phyloP scores from a whole-genome alignment of 176 grass and related monocot genomes.

The sorghum (Sorghum bicolor) region DNA sequence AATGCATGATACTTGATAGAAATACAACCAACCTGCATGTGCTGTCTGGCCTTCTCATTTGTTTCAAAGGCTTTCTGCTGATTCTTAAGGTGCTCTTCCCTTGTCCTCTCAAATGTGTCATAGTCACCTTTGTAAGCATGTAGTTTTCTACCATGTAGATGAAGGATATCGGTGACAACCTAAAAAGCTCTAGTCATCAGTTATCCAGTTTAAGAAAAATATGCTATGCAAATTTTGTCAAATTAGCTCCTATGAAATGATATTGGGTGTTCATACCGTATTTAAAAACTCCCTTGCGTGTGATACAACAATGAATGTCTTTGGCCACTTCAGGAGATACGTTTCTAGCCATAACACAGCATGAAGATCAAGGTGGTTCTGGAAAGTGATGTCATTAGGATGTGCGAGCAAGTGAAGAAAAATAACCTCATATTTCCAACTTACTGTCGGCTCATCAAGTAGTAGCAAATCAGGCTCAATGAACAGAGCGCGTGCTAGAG shows the following conservation, averaged over 20 bases:
- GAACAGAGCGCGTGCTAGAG: constrained; percentile 91
- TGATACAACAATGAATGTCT: constrained; percentile 96
- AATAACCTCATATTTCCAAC: background rate
- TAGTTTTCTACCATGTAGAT: constrained; percentile 81
- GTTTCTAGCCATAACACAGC: constrained; percentile 91
- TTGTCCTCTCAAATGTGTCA: constrained; percentile 92
- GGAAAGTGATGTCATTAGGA: constrained; percentile 33
- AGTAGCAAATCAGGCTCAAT: constrained; percentile 96
- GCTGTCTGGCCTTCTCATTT: constrained; percentile 74
- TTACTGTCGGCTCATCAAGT: constrained; percentile 96
- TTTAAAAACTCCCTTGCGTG: constrained; percentile 96
- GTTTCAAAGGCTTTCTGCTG: constrained; percentile 91
- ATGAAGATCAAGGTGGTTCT: constrained; percentile 99
- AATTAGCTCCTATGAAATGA: constrained; percentile 16
- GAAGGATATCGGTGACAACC: constrained; percentile 96
- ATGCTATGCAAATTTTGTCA: background rate
- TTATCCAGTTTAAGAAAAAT: constrained; percentile 21
- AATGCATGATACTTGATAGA: constrained; percentile 13
- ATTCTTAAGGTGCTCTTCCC: constrained; percentile 84
- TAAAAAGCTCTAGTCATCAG: constrained; percentile 30
- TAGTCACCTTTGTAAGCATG: constrained; percentile 97
- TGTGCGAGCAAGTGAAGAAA: constrained; percentile 1
- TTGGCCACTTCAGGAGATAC: constrained; percentile 96
- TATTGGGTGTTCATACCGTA: constrained; percentile 52
- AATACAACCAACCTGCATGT: constrained; percentile 79